These are phyloP conservation scores for Bidens hawaiensis DNA, from an alignment of 140 eudicot species.

Conservation along the genomic window DNA sequence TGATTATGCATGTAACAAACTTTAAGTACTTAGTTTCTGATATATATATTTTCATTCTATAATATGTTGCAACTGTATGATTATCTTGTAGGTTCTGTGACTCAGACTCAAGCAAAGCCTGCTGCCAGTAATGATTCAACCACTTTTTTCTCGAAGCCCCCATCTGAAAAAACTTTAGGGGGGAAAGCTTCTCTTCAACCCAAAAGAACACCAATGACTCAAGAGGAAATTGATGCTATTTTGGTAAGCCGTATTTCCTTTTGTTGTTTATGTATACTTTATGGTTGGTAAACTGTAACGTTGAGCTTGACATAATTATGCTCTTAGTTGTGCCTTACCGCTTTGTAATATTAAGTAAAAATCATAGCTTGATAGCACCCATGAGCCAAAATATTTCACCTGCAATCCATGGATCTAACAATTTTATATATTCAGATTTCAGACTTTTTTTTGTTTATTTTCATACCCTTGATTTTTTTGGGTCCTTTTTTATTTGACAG, in stretches of 20 bases:
- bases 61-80: not conserved
- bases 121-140: slow-evolving; percentile 37
- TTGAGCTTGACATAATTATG: too few relatives aligned
- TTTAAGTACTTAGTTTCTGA: too few relatives aligned
- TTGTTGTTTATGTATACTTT: too few relatives aligned
- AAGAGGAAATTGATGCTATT: slow-evolving; percentile 78
- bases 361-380: too few relatives aligned
- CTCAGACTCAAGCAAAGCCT: slow-evolving; percentile 38
- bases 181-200: slow-evolving; percentile 96
- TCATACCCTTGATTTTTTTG: too few relatives aligned
- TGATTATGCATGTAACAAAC: too few relatives aligned
- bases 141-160: slow-evolving; percentile 46
- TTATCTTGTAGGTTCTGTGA: slow-evolving; percentile 38
- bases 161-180: slow-evolving; percentile 40
- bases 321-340: too few relatives aligned
- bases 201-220: slow-evolving; percentile 84
- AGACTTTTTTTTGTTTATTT: not conserved
- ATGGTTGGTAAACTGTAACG: too few relatives aligned
- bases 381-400: too few relatives aligned
- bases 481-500: slow-evolving; percentile 39
- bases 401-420: too few relatives aligned
- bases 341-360: too few relatives aligned
- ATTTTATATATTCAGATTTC: too few relatives aligned
- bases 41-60: not conserved
- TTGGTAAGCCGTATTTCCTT: slow-evolving; percentile 42